These are phyloP conservation scores for Saxophila tyrrhenica DNA, from an alignment of 495 filamentous ascomycete genomes.

Conservation along the genomic window DNA sequence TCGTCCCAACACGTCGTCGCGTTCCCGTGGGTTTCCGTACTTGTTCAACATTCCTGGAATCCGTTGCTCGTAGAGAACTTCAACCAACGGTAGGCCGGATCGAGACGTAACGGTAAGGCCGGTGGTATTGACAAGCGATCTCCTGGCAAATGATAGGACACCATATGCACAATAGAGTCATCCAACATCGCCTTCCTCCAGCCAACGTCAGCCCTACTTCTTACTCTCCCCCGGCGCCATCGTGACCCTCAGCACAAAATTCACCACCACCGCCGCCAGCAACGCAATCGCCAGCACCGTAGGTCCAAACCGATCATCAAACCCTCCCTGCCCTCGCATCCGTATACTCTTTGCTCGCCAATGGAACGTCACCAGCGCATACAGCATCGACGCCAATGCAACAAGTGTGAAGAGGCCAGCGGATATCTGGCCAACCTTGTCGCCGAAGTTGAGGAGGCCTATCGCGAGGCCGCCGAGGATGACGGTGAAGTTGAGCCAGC, in stretches of 20 bases:
- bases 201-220: not conserved
- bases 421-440: slow-evolving; percentile 80
- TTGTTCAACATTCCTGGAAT: too few relatives aligned
- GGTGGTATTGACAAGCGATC: too few relatives aligned
- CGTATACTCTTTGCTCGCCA: slow-evolving; percentile 93
- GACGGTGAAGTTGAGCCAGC: slow-evolving; percentile 98
- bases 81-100: too few relatives aligned
- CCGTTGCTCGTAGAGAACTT: too few relatives aligned
- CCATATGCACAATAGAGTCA: too few relatives aligned
- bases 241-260: slow-evolving; percentile 78
- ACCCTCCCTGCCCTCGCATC: slow-evolving; percentile 80
- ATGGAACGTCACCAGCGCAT: slow-evolving; percentile 89
- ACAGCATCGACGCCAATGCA: slow-evolving; percentile 90
- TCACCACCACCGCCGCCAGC: slow-evolving; percentile 77
- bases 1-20: too few relatives aligned
- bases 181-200: too few relatives aligned
- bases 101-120: too few relatives aligned
- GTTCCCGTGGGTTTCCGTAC: too few relatives aligned
- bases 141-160: too few relatives aligned
- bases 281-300: slow-evolving; percentile 78
- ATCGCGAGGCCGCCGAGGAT: slow-evolving; percentile 92
- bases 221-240: slow-evolving; percentile 27
- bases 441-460: slow-evolving; percentile 95
- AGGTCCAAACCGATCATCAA: slow-evolving; percentile 90
- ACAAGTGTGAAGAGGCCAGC: slow-evolving; percentile 89